Percentiles rank a stretch among this genome's conserved stretches.
Conservation (phyloP, 805 yeast species). For the Hanseniaspora clermontiae region DNA sequence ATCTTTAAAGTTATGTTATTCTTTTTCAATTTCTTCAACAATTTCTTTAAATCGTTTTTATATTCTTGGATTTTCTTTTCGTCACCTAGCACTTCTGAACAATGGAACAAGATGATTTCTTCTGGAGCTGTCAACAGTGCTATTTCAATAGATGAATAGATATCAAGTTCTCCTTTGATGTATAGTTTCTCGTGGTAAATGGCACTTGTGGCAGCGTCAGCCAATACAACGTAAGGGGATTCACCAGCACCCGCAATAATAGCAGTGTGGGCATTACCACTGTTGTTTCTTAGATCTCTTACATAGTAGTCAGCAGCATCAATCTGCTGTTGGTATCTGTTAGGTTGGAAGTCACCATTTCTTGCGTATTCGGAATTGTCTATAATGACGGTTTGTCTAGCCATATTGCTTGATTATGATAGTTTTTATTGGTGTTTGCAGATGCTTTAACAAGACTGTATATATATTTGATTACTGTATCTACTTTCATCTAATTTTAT, state of each 20-base stretch:
- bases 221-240: constrained; percentile 71
- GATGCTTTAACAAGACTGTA: background rate
- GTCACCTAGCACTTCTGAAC: constrained; percentile 57
- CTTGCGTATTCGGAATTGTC: constrained; percentile 95
- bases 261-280: constrained; percentile 92
- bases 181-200: constrained; percentile 24
- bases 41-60: constrained; percentile 39
- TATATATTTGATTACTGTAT: background rate
- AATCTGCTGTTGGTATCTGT: constrained; percentile 82
- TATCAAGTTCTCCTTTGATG: constrained; percentile 54
- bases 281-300: constrained; percentile 69
- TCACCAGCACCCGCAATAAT: constrained; percentile 77
- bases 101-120: constrained; percentile 76
- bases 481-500: background rate
- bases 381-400: constrained; percentile 86
- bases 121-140: constrained; percentile 86
- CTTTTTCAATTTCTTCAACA: constrained; percentile 88
- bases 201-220: constrained; percentile 13
- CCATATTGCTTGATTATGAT: background rate
- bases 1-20: constrained; percentile 82
- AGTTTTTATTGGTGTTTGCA: background rate
- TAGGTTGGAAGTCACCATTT: constrained; percentile 84
- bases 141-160: constrained; percentile 78
- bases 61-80: constrained; percentile 29
- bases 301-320: constrained; percentile 82